Base-by-base conservation (phyloP, 345 rosid genomes). In the Ricinus communis region DNA sequence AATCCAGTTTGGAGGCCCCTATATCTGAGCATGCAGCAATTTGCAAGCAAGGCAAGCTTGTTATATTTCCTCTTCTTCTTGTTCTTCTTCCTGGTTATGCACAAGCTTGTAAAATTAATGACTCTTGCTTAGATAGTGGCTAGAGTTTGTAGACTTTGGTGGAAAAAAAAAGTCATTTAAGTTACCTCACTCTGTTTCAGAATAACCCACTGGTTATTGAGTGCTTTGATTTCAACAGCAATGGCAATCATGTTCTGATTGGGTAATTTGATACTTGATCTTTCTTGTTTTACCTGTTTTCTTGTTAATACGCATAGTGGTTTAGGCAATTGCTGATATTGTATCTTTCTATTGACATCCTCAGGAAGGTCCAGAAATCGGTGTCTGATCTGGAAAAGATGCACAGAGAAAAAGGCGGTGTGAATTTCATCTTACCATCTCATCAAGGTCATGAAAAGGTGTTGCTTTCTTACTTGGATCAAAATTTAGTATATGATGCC, bases 191-290 rank as follows among this genome's bases (percentile, higher is more conserved):
- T 52, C 53, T 76, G 63, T 28, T 76, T 49, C 88, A 89, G 98
- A 88, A 88, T 5, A 88, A 69, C 52, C 98, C 97, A 21, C 82
- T 93, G 76, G 75, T 88, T 49, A 86, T 93, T 6, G 97, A 93
- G 71, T 89, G 96, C 81, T 87, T 91, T 45, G 93, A 93, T 84
- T 93, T 91, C 82, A 87, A 91, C 68, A 85, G 80, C 74, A 83
- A 24, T 62, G 96, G 98, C 60, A 87, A 80, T 62, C 98, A 89
- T 52, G 71, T 58, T 16, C 82, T 93, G 33, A 82, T 91, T 30
- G 96, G 97, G 97, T 93, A 90, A 68, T 19, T 62, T 3, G 75
- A 22, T 52, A 52, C 31, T 65, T 66, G 70, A 33, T 51, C 45
- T 25, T 45, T 27, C 22, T 18, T 38, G 8, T 43, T 33, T 6